Conservation (phyloP, 345 rosid species). For the Eucalyptus tenuipes region DNA sequence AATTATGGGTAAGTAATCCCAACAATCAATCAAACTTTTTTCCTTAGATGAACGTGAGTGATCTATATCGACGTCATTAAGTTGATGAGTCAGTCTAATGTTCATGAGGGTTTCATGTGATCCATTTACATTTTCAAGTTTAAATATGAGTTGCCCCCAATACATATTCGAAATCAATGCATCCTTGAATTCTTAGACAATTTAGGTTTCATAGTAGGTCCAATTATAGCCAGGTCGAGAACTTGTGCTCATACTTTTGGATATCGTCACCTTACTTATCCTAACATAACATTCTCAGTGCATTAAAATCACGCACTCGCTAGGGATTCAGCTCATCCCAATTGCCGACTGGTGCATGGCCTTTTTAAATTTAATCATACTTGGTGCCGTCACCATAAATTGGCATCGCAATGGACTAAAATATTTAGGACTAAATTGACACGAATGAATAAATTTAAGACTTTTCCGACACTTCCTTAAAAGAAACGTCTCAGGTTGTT, state of each 20-base stretch:
- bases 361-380: background rate
- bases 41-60: accelerated
- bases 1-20: background rate
- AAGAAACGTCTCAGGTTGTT: background rate
- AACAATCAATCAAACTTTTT: background rate
- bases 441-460: too few relatives aligned
- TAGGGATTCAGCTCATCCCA: background rate
- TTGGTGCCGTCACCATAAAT: background rate
- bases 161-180: background rate
- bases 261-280: background rate
- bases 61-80: background rate
- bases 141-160: background rate
- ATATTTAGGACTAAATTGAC: accelerated
- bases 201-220: background rate
- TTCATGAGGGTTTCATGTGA: background rate
- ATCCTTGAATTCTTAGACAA: background rate
- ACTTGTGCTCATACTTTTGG: background rate
- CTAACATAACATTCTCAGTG: background rate
- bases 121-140: background rate
- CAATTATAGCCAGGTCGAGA: background rate
- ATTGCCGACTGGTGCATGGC: background rate
- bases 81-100: background rate
- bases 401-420: too few relatives aligned
- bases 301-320: background rate
- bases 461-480: too few relatives aligned